phyloP scores from a whole-genome alignment of 352 stramenopile genomes.

The Phytopythium helicoides region DNA sequence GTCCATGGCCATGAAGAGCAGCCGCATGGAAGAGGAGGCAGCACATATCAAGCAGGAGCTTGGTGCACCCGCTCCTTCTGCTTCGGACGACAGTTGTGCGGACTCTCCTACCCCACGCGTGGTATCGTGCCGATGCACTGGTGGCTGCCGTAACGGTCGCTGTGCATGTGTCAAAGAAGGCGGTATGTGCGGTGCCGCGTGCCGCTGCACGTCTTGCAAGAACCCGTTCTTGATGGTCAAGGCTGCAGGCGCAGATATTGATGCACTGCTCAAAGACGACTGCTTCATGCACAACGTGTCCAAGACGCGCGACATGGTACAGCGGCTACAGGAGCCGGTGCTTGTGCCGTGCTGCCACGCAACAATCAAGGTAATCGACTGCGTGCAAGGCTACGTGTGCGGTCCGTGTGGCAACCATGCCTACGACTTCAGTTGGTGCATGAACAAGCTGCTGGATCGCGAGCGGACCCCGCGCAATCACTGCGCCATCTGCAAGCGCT shows the following conservation, averaged over 20 bases:
- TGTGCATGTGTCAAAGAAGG: constrained; percentile 83
- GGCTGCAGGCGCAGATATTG: constrained; percentile 68
- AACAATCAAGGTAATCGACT: constrained; percentile 68
- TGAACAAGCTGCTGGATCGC: constrained; percentile 74
- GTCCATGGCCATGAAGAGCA: background rate
- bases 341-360: constrained; percentile 57
- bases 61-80: background rate
- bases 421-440: constrained; percentile 85
- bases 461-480: constrained; percentile 78
- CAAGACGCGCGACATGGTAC: constrained; percentile 83
- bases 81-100: constrained; percentile 2
- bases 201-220: constrained; percentile 84
- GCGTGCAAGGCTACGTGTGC: constrained; percentile 71
- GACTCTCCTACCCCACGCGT: constrained; percentile 29
- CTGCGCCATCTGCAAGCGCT: constrained; percentile 85
- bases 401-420: constrained; percentile 29
- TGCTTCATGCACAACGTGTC: constrained; percentile 89
- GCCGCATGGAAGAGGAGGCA: background rate
- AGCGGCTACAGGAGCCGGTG: constrained; percentile 65
- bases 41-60: constrained; percentile 2
- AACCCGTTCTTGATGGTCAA: constrained; percentile 86
- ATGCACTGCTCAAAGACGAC: constrained; percentile 65
- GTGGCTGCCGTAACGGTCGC: constrained; percentile 75
- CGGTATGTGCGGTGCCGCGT: constrained; percentile 70
- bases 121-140: constrained; percentile 78